Conservation (phyloP, 2,329 filamentous ascomycete species). For the Xylariaceae sp. region DNA sequence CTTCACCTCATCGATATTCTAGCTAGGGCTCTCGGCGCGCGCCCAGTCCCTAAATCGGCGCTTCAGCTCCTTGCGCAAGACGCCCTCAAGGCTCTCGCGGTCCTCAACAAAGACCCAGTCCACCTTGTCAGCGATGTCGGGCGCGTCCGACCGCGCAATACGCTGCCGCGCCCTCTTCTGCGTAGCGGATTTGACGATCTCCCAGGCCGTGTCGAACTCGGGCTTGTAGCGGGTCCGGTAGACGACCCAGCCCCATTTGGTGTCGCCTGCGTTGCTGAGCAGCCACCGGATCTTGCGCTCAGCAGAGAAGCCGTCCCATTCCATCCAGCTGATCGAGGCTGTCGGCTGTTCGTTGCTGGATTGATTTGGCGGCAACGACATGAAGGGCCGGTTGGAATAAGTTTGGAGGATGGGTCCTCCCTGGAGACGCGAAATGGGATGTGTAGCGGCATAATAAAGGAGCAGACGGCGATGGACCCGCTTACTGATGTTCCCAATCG, state of each 20-base stretch:
- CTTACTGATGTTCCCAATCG: too few relatives aligned
- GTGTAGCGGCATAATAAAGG: too few relatives aligned
- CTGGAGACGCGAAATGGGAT: too few relatives aligned
- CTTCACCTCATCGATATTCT: background rate
- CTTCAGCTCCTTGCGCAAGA: slow-evolving; percentile 20
- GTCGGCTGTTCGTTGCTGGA: too few relatives aligned
- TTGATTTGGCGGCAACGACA: too few relatives aligned
- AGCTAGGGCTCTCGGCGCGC: background rate
- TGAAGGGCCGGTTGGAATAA: too few relatives aligned
- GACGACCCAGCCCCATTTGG: slow-evolving; percentile 15
- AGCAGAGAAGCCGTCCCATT: too few relatives aligned
- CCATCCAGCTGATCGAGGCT: too few relatives aligned
- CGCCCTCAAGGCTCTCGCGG: slow-evolving; percentile 23
- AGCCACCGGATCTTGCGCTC: slow-evolving; percentile 4
- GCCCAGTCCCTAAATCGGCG: slow-evolving; percentile 21
- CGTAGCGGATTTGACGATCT: background rate
- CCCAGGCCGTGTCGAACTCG: slow-evolving; percentile 10
- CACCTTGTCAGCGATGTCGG: slow-evolving; percentile 18
- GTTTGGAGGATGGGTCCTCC: too few relatives aligned
- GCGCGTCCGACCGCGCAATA: slow-evolving; percentile 17
- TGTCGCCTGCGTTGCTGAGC: background rate
- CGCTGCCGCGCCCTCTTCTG: background rate
- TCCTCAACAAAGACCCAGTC: slow-evolving; percentile 28
- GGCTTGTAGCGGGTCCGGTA: slow-evolving; percentile 15
- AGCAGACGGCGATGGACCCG: too few relatives aligned